Evolutionary conservation across 2,329 filamentous ascomycete species (phyloP).

Genomic region (Stemphylium lycopersici): DNA sequence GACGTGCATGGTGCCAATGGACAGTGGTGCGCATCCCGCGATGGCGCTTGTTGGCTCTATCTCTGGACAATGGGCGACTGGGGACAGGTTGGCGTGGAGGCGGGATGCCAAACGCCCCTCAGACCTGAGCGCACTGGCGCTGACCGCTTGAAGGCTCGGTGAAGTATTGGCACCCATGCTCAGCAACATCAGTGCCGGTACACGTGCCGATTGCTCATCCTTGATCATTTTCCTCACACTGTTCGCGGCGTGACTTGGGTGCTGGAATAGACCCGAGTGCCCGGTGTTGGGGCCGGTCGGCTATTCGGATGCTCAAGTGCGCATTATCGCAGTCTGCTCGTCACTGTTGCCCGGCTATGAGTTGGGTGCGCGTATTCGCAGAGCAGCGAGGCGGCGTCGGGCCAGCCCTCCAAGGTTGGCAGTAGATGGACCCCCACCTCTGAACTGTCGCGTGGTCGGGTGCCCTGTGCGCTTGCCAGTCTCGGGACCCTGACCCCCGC

Average conservation of each 20-base stretch:
- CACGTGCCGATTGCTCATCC: background rate
- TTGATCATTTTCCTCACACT: constrained; percentile 4
- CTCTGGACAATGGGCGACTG: constrained; percentile 6
- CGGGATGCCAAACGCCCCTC: constrained; percentile 8
- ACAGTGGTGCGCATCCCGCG: constrained; percentile 11
- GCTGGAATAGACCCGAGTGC: constrained; percentile 5
- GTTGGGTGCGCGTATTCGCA: constrained; percentile 4
- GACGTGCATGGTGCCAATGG: constrained; percentile 15
- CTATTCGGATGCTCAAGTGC: constrained; percentile 3
- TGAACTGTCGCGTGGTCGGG: constrained; percentile 11
- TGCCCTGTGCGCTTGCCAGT: constrained; percentile 14
- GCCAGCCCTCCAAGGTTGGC: too few species aligned
- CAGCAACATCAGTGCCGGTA: constrained; percentile 3
- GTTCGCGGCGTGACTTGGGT: background rate
- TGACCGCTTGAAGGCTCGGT: constrained; percentile 10
- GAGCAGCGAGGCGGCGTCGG: background rate
- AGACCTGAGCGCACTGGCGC: constrained; percentile 8
- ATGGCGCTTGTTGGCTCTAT: constrained; percentile 17
- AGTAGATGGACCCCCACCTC: background rate
- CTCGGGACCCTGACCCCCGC: constrained; percentile 8
- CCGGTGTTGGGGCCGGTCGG: constrained; percentile 6
- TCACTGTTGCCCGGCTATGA: background rate
- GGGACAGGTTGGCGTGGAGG: constrained; percentile 10
- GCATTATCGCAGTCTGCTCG: constrained; percentile 1
- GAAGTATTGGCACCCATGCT: constrained; percentile 11